Evolutionary conservation across 2,329 filamentous ascomycete species (phyloP), one percentile per base, ranked within the genome.

Genomic region (Xylaria sp.): DNA sequence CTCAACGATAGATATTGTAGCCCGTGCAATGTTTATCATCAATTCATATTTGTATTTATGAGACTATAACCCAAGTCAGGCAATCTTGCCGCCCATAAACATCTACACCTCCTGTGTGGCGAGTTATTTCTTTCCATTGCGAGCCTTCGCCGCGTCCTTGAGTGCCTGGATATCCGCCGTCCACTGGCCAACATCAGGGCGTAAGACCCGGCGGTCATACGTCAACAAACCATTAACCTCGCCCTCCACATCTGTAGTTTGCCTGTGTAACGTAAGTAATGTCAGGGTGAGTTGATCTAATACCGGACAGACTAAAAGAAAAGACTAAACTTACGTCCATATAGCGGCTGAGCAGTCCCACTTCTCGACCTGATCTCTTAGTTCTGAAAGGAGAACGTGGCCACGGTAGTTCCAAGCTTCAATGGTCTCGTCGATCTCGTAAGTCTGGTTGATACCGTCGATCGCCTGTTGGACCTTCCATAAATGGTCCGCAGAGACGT

Each of bases 221-320:
- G 89, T 91, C 71, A 91, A 76, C 63, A 93, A 79, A 0, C 90
- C 90, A 71, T 92, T 93, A 9, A 92, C 88, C 75, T 92, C 90
- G 4, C 90, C 90, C 75, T 92, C 90, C 0, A 92, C 90, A 71
- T 92, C 90, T 0, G 88, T 91, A 0, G 90, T 92, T 80, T 92
- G 90, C 0, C 74, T 75, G 22, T 20, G 20, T n/a, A 17, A 50
- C n/a, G 20, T n/a, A 17, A 50, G 17, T 2, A 54, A 27, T 31
- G 20, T 69, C 45, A 69, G 62, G 50, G 66, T 22, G 45, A 31
- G 2, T n/a, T n/a, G 20, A 11, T 7, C 20, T 42, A n/a, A 20
- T 33, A 25, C 7, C 17, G 4, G 15, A 27, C 45, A 9, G 25
- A 45, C 2, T 6, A 38, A 7, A 47, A 36, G n/a, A 51, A 11